A percentile compares a stretch with the other conserved stretches of the same genome.
Conservation (phyloP, 345 rosid species). For the Hibiscus mutabilis region DNA sequence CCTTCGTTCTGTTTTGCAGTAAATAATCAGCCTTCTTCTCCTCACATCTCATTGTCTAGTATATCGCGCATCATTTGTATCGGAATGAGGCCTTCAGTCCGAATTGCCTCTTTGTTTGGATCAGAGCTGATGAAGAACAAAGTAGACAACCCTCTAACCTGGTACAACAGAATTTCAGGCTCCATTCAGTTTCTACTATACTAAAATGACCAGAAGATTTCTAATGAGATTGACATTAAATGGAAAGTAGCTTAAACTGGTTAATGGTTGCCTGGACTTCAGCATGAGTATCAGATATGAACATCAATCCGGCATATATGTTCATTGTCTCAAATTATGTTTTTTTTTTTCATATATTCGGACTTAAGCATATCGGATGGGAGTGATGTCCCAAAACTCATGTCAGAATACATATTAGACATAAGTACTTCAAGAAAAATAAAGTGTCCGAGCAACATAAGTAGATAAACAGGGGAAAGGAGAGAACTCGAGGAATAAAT, state of each 20-base stretch:
- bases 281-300: not conserved
- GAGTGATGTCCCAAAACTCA: too few relatives aligned
- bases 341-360: too few relatives aligned
- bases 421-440: not conserved
- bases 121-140: slow-evolving; percentile 80
- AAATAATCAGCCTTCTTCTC: slow-evolving; percentile 1
- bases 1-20: not conserved
- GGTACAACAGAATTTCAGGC: slow-evolving; percentile 12
- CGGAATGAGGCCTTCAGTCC: slow-evolving; percentile 87
- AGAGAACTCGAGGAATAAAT: not conserved
- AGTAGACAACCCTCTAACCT: slow-evolving; percentile 95
- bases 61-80: slow-evolving; percentile 90
- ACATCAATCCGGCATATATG: not conserved
- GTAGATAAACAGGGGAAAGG: not conserved
- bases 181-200: not conserved
- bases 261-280: not conserved
- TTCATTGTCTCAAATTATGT: not conserved
- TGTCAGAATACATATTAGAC: not conserved
- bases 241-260: not conserved
- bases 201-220: not conserved
- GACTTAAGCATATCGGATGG: too few relatives aligned
- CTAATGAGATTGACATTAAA: not conserved
- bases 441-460: too few relatives aligned
- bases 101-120: slow-evolving; percentile 77
- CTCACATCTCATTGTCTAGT: slow-evolving; percentile 69